These are phyloP conservation scores for Balansia obtecta DNA, from an alignment of 2,329 filamentous ascomycete genomes.

Conservation along the genomic window DNA sequence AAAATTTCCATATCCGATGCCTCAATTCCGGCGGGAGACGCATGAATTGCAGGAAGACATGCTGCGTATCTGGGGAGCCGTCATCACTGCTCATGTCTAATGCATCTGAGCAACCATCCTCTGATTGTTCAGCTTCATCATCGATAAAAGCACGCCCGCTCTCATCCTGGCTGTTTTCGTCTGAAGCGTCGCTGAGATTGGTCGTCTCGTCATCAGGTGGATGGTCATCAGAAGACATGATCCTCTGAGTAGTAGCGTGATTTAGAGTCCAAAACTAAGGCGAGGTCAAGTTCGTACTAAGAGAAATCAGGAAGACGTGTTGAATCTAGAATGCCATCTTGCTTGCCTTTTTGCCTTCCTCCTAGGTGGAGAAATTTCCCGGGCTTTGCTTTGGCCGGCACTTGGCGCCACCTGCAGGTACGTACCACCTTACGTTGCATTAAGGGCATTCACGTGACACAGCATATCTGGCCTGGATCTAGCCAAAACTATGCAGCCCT, in stretches of 20 bases:
- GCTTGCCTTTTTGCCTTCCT: neutral
- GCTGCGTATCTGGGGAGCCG: neutral
- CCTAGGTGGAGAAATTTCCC: neutral
- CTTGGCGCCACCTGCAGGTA: too few relatives aligned
- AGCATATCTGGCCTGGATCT: too few relatives aligned
- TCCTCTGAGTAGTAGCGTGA: neutral
- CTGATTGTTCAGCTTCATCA: slow-evolving; percentile 8
- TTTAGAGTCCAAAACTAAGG: neutral
- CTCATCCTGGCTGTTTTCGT: neutral
- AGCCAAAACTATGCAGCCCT: too few relatives aligned
- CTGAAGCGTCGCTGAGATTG: slow-evolving; percentile 3
- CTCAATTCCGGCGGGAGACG: slow-evolving; percentile 22
- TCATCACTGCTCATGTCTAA: neutral
- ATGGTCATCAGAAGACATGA: neutral
- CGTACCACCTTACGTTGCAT: too few relatives aligned
- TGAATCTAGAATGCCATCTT: neutral
- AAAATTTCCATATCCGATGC: slow-evolving; percentile 20
- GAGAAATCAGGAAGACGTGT: too few relatives aligned
- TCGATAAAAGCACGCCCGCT: slow-evolving; percentile 5
- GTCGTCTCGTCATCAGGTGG: slow-evolving; percentile 2
- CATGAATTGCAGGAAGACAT: slow-evolving; percentile 14
- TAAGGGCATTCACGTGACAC: too few relatives aligned
- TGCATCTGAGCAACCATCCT: neutral
- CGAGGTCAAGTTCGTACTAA: neutral
- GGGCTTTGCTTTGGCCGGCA: too few relatives aligned